Conservation (phyloP, 345 rosid species). For the Hypericum perforatum region DNA sequence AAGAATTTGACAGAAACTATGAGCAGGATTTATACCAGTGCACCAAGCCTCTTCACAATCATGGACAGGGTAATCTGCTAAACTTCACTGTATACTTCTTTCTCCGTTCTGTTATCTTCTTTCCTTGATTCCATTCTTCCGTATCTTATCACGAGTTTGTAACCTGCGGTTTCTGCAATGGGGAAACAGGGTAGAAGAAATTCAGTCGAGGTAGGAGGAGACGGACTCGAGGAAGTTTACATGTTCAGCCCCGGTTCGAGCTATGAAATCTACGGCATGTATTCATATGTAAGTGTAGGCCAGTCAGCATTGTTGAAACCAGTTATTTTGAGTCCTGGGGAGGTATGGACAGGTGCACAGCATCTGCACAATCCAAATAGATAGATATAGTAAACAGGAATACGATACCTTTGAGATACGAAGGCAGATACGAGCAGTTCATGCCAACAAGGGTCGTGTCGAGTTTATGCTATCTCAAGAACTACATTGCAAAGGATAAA, state of each 20-base stretch:
- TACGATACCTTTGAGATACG: too few species aligned
- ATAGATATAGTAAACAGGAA: conserved; percentile 5
- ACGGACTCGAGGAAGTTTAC: conserved; percentile 66
- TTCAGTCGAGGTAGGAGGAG: conserved; percentile 58
- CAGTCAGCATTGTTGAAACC: conserved; percentile 58
- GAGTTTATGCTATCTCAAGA: too few species aligned
- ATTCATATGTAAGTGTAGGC: conserved; percentile 61
- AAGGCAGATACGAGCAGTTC: too few species aligned
- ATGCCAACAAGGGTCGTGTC: too few species aligned
- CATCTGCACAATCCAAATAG: conserved; percentile 68
- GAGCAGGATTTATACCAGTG: conserved; percentile 70
- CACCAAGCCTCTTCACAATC: conserved; percentile 55
- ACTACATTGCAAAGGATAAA: too few species aligned
- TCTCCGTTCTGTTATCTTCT: not conserved
- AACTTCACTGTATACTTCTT: not conserved
- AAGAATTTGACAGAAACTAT: conserved; percentile 56
- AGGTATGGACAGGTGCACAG: conserved; percentile 59
- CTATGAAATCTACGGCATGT: conserved; percentile 55
- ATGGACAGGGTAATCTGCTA: conserved; percentile 56
- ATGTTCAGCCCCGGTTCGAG: conserved; percentile 75
- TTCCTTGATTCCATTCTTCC: not conserved
- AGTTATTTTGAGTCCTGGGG: conserved; percentile 43
- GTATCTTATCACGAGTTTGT: not conserved
- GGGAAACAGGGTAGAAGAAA: conserved; percentile 68
- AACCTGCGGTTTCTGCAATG: not conserved